phyloP scores from a whole-genome alignment of 768 basidiomycete species.

The Ramaria sp. region DNA sequence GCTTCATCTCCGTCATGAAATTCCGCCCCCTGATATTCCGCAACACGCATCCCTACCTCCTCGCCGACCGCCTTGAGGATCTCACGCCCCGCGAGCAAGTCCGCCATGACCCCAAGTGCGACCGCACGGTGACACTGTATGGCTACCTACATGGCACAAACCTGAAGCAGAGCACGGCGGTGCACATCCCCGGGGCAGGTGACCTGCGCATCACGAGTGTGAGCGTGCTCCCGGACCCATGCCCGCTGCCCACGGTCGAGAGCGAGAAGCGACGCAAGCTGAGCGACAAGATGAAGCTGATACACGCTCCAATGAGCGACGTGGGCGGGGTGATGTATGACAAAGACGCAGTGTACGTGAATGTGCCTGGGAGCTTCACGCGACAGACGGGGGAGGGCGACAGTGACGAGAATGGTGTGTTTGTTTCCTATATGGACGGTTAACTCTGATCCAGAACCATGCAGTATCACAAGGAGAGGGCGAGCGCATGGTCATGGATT shows the following conservation, averaged over 20 bases:
- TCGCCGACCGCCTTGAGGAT: slow-evolving; percentile 92
- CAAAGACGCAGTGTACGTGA: slow-evolving; percentile 97
- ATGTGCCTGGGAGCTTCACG: slow-evolving; percentile 92
- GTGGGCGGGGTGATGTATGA: slow-evolving; percentile 95
- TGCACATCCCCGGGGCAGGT: slow-evolving; percentile 93
- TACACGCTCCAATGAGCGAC: slow-evolving; percentile 98
- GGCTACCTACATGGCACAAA: slow-evolving; percentile 92
- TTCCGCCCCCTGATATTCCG: slow-evolving; percentile 96
- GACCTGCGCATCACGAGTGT: slow-evolving; percentile 74
- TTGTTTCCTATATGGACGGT: background rate
- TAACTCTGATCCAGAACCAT: slow-evolving; percentile 1
- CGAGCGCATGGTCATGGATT: slow-evolving; percentile 93
- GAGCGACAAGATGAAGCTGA: slow-evolving; percentile 88
- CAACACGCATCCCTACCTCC: slow-evolving; percentile 89
- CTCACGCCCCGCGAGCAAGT: slow-evolving; percentile 82
- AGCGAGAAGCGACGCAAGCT: slow-evolving; percentile 87
- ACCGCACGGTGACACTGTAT: slow-evolving; percentile 88
- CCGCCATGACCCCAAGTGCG: slow-evolving; percentile 76
- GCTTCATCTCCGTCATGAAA: slow-evolving; percentile 97
- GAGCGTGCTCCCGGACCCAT: slow-evolving; percentile 79
- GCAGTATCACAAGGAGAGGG: slow-evolving; percentile 82
- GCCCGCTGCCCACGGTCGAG: slow-evolving; percentile 84
- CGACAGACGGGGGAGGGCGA: slow-evolving; percentile 60
- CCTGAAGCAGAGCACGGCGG: slow-evolving; percentile 58
- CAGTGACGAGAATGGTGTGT: slow-evolving; percentile 16